phyloP scores from a whole-genome alignment of 2,329 filamentous ascomycete species.

The Aspergillus quadricinctus region DNA sequence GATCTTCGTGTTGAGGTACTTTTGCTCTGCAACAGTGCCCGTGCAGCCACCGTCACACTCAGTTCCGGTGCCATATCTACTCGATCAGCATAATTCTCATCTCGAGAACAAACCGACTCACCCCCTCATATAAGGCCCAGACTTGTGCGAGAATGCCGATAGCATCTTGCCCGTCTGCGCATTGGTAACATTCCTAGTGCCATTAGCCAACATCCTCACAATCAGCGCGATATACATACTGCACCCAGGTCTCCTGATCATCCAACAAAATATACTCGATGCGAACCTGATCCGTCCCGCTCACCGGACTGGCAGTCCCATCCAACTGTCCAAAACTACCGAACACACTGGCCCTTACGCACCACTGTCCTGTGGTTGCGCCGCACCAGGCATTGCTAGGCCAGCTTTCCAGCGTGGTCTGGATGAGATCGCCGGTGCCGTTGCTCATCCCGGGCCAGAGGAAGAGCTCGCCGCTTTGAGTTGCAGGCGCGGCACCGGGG shows the following conservation, averaged over 20 bases:
- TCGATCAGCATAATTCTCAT: background rate
- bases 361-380: conserved; percentile 38
- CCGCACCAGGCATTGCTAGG: conserved; percentile 41
- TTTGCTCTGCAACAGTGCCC: conserved; percentile 37
- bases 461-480: conserved; percentile 38
- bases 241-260: conserved; percentile 27
- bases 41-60: conserved; percentile 38
- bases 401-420: conserved; percentile 42
- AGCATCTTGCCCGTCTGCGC: conserved; percentile 30
- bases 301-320: conserved; percentile 13
- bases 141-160: conserved; percentile 31
- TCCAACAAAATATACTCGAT: conserved; percentile 23
- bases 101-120: conserved; percentile 1
- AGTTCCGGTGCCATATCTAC: conserved; percentile 38
- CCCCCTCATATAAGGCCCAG: conserved; percentile 37
- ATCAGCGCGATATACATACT: conserved; percentile 13
- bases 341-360: conserved; percentile 39
- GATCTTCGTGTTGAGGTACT: conserved; percentile 39
- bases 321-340: conserved; percentile 41
- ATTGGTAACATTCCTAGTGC: conserved; percentile 30
- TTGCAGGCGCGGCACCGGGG: conserved; percentile 35
- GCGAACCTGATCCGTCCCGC: conserved; percentile 28
- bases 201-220: background rate
- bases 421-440: conserved; percentile 42
- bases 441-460: conserved; percentile 46